Conservation (phyloP, 2,329 filamentous ascomycete species). For the Septoria petroselini region DNA sequence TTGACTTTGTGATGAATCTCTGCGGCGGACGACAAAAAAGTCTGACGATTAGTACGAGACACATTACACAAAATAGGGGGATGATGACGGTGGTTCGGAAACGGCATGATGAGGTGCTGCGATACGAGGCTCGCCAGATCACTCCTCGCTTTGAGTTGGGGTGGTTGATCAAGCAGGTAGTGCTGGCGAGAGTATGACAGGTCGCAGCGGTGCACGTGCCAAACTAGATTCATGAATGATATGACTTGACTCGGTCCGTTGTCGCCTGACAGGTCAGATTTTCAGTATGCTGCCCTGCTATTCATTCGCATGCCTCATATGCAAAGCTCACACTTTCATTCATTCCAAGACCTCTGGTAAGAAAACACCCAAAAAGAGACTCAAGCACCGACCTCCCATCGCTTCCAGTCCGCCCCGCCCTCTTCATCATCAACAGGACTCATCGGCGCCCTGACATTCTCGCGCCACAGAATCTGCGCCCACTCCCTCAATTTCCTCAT, state of each 20-base stretch:
- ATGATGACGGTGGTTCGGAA: constrained; percentile 15
- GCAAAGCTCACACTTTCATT: too few species aligned
- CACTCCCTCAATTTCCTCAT: neutral
- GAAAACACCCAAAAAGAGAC: too few species aligned
- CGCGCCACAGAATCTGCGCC: too few species aligned
- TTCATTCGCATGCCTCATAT: too few species aligned
- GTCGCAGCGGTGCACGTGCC: constrained; percentile 38
- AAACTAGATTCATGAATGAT: constrained; percentile 17
- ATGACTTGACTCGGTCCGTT: constrained; percentile 13
- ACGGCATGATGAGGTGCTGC: constrained; percentile 38
- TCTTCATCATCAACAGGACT: too few species aligned
- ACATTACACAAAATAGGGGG: constrained; percentile 8
- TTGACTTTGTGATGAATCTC: too few species aligned
- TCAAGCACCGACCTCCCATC: too few species aligned
- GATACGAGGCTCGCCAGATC: constrained; percentile 37
- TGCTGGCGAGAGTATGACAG: constrained; percentile 38
- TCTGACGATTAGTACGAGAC: constrained; percentile 1
- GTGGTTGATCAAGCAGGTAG: constrained; percentile 19
- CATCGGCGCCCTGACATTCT: too few species aligned
- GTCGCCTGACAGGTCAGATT: neutral
- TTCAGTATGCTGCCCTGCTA: neutral
- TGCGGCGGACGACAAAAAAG: too few species aligned
- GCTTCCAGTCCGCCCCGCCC: too few species aligned
- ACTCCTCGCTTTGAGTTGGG: constrained; percentile 23
- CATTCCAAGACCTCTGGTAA: too few species aligned